Evolutionary conservation across 192 early-diverging fungal species (phyloP).

Genomic region (Mortierella claussenii): DNA sequence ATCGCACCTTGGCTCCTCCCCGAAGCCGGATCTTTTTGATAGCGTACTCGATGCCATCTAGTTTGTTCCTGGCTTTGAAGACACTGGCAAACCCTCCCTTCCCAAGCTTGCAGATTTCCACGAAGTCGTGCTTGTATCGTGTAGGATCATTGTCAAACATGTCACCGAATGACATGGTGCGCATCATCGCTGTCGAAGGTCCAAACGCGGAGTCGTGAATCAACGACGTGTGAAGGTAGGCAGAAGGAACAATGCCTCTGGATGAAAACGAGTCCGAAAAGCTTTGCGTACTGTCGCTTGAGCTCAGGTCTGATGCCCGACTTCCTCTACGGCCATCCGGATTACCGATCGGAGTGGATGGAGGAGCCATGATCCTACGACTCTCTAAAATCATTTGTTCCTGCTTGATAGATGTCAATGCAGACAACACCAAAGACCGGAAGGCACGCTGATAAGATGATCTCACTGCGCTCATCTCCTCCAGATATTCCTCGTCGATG

Average conservation of each 20-base stretch:
- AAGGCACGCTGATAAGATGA: constrained; percentile 90
- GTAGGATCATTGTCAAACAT: constrained; percentile 68
- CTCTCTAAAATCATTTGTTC: constrained; percentile 54
- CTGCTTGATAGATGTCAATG: constrained; percentile 73
- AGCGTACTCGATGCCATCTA: constrained; percentile 93
- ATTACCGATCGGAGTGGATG: constrained; percentile 31
- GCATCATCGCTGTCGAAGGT: constrained; percentile 24
- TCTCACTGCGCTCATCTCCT: constrained; percentile 86
- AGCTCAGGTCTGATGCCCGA: constrained; percentile 7
- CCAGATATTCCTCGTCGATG: constrained; percentile 77
- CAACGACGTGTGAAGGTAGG: constrained; percentile 11
- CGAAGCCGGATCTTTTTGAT: constrained; percentile 86
- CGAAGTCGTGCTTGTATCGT: constrained; percentile 87
- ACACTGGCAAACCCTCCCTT: constrained; percentile 95
- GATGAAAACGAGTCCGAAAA: constrained; percentile 16
- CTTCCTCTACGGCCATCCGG: constrained; percentile 11
- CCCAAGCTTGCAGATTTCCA: constrained; percentile 81
- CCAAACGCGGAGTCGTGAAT: constrained; percentile 1
- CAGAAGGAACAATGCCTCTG: constrained; percentile 15
- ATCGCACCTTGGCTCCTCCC: constrained; percentile 59
- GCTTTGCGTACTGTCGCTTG: constrained; percentile 14
- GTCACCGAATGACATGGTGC: constrained; percentile 57
- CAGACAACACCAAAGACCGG: constrained; percentile 81
- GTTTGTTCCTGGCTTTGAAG: constrained; percentile 80
- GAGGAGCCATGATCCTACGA: constrained; percentile 61